A percentile compares a stretch with the other conserved stretches of the same genome.
These are phyloP conservation scores for Panus rudis DNA, from an alignment of 768 basidiomycete species.

Conservation along the genomic window DNA sequence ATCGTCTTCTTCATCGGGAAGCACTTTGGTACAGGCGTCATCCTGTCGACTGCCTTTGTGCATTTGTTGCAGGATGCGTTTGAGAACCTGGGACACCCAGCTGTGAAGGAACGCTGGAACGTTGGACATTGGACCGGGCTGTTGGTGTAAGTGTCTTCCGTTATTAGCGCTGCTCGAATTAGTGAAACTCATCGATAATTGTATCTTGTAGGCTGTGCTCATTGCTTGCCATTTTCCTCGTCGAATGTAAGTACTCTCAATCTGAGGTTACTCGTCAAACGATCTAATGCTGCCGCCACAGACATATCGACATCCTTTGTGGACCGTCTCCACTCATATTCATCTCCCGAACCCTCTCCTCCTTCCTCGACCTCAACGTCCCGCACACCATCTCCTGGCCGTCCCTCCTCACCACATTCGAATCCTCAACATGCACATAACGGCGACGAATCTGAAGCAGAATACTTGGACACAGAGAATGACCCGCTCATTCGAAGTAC, in stretches of 20 bases:
- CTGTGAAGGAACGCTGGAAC: conserved; percentile 38
- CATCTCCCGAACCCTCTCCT: conserved; percentile 33
- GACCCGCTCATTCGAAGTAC: too few relatives aligned
- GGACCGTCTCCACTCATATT: conserved; percentile 57
- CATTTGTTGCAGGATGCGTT: conserved; percentile 78
- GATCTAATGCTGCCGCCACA: conserved; percentile 29
- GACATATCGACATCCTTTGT: conserved; percentile 74
- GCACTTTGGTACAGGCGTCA: conserved; percentile 84
- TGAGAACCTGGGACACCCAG: conserved; percentile 42
- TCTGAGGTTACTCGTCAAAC: neutral
- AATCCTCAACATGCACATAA: too few relatives aligned
- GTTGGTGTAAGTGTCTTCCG: conserved; percentile 53
- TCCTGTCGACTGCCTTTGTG: conserved; percentile 76
- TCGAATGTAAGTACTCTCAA: conserved; percentile 57
- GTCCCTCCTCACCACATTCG: conserved; percentile 6
- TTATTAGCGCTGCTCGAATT: neutral
- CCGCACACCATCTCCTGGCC: conserved; percentile 2
- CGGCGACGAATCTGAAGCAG: too few relatives aligned
- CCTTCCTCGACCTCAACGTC: too few relatives aligned
- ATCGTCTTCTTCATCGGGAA: conserved; percentile 79
- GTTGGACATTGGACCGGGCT: conserved; percentile 58
- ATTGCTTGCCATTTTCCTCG: conserved; percentile 62
- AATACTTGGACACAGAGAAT: too few relatives aligned
- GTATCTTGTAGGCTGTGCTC: conserved; percentile 45
- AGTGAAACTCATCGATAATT: conserved; percentile 3